A percentile compares a stretch with the other conserved stretches of the same genome.
Conservation (phyloP, 768 basidiomycete species). For the Collybia nuda region DNA sequence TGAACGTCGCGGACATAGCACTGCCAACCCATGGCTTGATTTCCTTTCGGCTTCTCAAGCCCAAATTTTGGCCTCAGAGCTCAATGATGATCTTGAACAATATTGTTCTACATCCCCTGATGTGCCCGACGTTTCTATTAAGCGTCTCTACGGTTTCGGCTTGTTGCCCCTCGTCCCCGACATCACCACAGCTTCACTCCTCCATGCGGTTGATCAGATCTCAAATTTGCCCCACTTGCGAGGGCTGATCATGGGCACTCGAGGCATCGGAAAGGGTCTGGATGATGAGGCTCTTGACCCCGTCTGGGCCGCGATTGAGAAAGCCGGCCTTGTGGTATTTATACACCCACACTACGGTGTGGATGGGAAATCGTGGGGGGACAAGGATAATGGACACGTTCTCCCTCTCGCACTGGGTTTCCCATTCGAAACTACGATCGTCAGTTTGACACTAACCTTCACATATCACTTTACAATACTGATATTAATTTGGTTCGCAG, state of each 20-base stretch:
- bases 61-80: constrained; percentile 57
- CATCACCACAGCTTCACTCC: constrained; percentile 50
- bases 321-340: constrained; percentile 73
- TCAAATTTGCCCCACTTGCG: constrained; percentile 63
- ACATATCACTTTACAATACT: constrained; percentile 1
- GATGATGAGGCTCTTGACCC: constrained; percentile 80
- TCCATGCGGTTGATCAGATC: constrained; percentile 70
- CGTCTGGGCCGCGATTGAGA: constrained; percentile 77
- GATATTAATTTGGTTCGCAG: constrained; percentile 25
- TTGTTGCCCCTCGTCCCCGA: constrained; percentile 79
- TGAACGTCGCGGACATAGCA: constrained; percentile 35
- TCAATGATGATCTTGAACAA: constrained; percentile 76
- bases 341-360: constrained; percentile 88
- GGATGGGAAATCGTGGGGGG: constrained; percentile 71
- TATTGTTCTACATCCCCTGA: constrained; percentile 72
- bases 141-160: constrained; percentile 81
- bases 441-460: constrained; percentile 33
- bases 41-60: constrained; percentile 75
- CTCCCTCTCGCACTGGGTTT: constrained; percentile 86
- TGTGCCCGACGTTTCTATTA: constrained; percentile 37
- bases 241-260: constrained; percentile 80
- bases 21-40: constrained; percentile 92
- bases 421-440: constrained; percentile 88
- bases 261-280: constrained; percentile 74
- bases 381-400: constrained; percentile 81